Conservation (phyloP, 768 basidiomycete species). For the Xerocomellus amylosporus region DNA sequence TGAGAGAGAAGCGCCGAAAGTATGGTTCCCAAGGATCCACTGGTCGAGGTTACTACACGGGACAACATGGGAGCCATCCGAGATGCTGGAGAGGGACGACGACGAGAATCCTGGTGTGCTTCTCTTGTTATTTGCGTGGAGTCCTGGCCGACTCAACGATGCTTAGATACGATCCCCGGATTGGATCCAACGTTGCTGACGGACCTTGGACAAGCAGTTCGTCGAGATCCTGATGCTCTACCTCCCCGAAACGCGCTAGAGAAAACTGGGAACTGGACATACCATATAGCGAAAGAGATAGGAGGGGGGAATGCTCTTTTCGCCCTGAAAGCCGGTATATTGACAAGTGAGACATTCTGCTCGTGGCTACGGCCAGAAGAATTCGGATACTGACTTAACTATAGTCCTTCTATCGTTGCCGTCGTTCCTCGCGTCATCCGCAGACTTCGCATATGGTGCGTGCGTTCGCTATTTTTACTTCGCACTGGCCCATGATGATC, state of each 20-base stretch:
- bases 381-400: background rate
- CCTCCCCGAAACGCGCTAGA: slow-evolving; percentile 65
- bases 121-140: background rate
- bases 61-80: slow-evolving; percentile 46
- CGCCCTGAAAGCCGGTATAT: slow-evolving; percentile 65
- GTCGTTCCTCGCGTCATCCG: slow-evolving; percentile 51
- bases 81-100: slow-evolving; percentile 45
- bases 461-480: slow-evolving; percentile 4
- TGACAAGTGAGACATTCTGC: slow-evolving; percentile 46
- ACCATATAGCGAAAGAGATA: slow-evolving; percentile 39
- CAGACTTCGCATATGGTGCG: slow-evolving; percentile 58
- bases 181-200: slow-evolving; percentile 39
- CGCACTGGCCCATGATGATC: slow-evolving; percentile 3
- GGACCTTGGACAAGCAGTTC: slow-evolving; percentile 55
- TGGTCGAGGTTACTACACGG: slow-evolving; percentile 38
- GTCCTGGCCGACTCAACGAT: background rate
- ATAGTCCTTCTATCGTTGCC: slow-evolving; percentile 60
- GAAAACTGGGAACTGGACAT: slow-evolving; percentile 44
- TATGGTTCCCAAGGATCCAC: slow-evolving; percentile 57
- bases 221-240: slow-evolving; percentile 71
- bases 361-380: background rate
- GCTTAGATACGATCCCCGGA: slow-evolving; percentile 55
- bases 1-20: slow-evolving; percentile 34
- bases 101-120: slow-evolving; percentile 65
- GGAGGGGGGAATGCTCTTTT: slow-evolving; percentile 62